Base-by-base conservation (phyloP, 805 yeast species). In the Lachancea meyersii region DNA sequence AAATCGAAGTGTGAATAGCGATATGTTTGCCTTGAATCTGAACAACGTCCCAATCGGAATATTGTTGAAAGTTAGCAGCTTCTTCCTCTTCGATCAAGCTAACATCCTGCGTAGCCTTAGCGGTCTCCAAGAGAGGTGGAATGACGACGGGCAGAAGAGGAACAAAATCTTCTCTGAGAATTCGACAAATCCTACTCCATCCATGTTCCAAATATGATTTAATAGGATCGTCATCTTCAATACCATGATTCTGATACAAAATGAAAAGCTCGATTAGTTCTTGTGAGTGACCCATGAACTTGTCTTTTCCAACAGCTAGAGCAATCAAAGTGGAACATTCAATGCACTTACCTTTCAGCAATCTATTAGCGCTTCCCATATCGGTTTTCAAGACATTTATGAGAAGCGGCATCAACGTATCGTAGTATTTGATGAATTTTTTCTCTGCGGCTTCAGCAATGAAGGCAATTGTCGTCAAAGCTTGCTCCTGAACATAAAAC, bases 281-380 rank as follows among this genome's bases (percentile, higher is more conserved):
- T 47, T 75, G 77, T 37, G 85, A 79, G 55, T 86, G 83, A 19
- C 86, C 80, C n/a, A 34, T 40, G 60, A 93, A 91, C 60, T 83
- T 86, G 52, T 88, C 96, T 57, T 81, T 82, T 18, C 97, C 97
- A 22, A 93, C 97, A 13, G 98, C 97, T 35, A 81, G 70, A 0
- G 97, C 97, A 59, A 93, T 88, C 54, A 93, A 72, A 1, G 97
- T 86, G 6, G 96, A 81, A 66, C 98, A 93, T 67, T 93, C 98
- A 51, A 93, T 86, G 54, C 96, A 86, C 64, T 89, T 91, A 18
- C 95, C 97, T 60, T 84, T 86, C 51, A 93, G 71, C 43, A 82
- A 66, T 49, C 93, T 76, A 61, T 82, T 80, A 54, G 85, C 94
- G 35, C 76, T 76, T 30, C 86, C 91, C 64, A 82, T 74, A 50